These are phyloP conservation scores for Xylaria sp. DNA, from an alignment of 495 filamentous ascomycete species.

Conservation along the genomic window DNA sequence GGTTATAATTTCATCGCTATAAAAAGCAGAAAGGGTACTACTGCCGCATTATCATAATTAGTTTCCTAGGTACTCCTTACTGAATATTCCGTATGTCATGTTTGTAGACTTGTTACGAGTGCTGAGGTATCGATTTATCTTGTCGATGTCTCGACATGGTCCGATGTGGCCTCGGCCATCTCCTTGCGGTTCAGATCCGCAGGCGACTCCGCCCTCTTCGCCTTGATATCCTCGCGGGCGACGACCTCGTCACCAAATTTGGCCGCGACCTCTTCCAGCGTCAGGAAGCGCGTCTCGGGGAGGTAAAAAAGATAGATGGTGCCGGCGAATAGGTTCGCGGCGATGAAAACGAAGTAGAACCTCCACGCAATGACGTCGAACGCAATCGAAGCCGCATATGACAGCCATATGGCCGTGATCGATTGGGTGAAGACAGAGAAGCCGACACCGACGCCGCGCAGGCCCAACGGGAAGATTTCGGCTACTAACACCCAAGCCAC, in stretches of 20 bases:
- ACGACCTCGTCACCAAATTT: constrained; percentile 20
- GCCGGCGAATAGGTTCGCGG: constrained; percentile 7
- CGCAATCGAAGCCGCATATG: constrained; percentile 56
- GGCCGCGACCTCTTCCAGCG: constrained; percentile 31
- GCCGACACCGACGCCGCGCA: constrained; percentile 28
- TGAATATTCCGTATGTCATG: too few species aligned
- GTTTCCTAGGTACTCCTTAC: too few species aligned
- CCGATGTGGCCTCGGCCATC: neutral
- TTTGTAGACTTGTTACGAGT: too few species aligned
- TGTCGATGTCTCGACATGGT: constrained; percentile 7
- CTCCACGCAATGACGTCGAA: constrained; percentile 50
- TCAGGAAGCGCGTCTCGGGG: constrained; percentile 31
- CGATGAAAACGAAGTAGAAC: constrained; percentile 53
- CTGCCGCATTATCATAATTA: too few species aligned
- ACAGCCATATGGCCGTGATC: constrained; percentile 55
- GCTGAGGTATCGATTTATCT: neutral
- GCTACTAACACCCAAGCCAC: constrained; percentile 28
- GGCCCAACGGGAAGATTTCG: constrained; percentile 30
- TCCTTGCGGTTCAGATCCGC: neutral
- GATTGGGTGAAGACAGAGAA: constrained; percentile 28
- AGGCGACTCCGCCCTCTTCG: neutral
- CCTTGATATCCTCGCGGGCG: constrained; percentile 6
- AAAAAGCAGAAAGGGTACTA: too few species aligned
- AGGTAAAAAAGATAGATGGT: constrained; percentile 29
- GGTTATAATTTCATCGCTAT: too few species aligned